Percentiles rank a stretch among this genome's conserved stretches.
phyloP scores from a whole-genome alignment of 768 basidiomycete species.

The Gymnopilus dilepis region DNA sequence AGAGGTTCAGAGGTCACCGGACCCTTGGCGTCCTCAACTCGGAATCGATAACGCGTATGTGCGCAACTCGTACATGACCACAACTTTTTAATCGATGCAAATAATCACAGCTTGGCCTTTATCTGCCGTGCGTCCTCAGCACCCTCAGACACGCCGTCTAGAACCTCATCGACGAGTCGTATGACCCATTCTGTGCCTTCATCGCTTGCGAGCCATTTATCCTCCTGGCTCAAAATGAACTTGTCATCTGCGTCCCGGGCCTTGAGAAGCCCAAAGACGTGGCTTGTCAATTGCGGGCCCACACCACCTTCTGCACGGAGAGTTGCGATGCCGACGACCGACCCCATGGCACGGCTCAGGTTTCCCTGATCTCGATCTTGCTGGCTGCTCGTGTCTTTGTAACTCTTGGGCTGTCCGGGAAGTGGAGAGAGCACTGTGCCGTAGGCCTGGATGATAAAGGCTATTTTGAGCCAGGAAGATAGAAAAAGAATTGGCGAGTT shows the following conservation, averaged over 20 bases:
- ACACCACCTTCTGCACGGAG: slow-evolving; percentile 86
- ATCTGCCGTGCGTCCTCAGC: slow-evolving; percentile 35
- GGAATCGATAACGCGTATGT: slow-evolving; percentile 13
- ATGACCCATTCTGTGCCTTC: slow-evolving; percentile 91
- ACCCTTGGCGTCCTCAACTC: slow-evolving; percentile 25
- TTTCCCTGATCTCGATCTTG: slow-evolving; percentile 75
- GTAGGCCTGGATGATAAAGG: slow-evolving; percentile 87
- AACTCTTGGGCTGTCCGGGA: slow-evolving; percentile 57
- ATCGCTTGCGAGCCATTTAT: slow-evolving; percentile 81
- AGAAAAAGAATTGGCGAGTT: not conserved
- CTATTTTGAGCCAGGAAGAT: slow-evolving; percentile 41
- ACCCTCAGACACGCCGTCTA: slow-evolving; percentile 63
- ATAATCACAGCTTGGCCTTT: slow-evolving; percentile 65
- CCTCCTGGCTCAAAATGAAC: slow-evolving; percentile 59
- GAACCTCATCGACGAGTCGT: slow-evolving; percentile 79
- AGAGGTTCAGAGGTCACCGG: slow-evolving; percentile 45
- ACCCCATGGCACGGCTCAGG: slow-evolving; percentile 83
- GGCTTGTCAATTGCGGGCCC: slow-evolving; percentile 85
- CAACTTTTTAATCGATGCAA: too few relatives aligned
- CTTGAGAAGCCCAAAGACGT: slow-evolving; percentile 90
- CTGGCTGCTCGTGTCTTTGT: slow-evolving; percentile 42
- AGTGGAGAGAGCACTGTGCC: slow-evolving; percentile 79
- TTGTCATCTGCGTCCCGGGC: slow-evolving; percentile 61
- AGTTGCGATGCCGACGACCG: slow-evolving; percentile 83
- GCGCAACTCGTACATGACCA: not conserved